These are phyloP conservation scores for Paecilomyces niveus DNA, from an alignment of 2,329 filamentous ascomycete genomes.

Conservation along the genomic window DNA sequence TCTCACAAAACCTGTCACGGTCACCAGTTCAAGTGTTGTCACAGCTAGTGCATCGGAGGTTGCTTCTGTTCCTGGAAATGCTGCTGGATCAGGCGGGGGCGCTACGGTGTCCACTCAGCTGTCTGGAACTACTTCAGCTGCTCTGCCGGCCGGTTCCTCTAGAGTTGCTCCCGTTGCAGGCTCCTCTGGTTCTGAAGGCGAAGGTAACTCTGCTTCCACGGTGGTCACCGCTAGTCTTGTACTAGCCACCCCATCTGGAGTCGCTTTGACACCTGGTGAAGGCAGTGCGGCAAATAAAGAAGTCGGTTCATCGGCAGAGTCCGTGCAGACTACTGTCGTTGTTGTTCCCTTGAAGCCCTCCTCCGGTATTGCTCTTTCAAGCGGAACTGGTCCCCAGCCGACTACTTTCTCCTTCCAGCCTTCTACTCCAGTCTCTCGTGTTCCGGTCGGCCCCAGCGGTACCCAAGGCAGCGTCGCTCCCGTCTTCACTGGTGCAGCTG, in stretches of 20 bases:
- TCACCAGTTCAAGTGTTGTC: neutral
- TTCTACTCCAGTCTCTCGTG: neutral
- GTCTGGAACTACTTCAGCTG: neutral
- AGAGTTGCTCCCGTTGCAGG: neutral
- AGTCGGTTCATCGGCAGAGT: neutral
- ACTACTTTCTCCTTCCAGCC: neutral
- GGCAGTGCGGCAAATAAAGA: neutral
- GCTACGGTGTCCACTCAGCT: neutral
- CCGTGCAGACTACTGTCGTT: neutral
- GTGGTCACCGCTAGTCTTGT: neutral
- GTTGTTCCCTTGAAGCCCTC: neutral
- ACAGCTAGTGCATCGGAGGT: neutral
- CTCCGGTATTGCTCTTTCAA: neutral
- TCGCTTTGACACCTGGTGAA: neutral
- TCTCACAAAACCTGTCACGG: conserved; percentile 11
- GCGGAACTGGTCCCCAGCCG: neutral
- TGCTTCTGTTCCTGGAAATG: neutral
- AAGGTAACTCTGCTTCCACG: neutral
- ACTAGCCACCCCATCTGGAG: neutral
- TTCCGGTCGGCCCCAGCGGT: neutral
- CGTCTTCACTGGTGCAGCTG: neutral
- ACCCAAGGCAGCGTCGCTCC: neutral
- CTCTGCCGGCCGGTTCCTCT: neutral
- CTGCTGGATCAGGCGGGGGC: neutral
- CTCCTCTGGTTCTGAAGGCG: neutral